These are phyloP conservation scores for Leccinum uliginosum DNA, from an alignment of 768 basidiomycete genomes.

Conservation along the genomic window DNA sequence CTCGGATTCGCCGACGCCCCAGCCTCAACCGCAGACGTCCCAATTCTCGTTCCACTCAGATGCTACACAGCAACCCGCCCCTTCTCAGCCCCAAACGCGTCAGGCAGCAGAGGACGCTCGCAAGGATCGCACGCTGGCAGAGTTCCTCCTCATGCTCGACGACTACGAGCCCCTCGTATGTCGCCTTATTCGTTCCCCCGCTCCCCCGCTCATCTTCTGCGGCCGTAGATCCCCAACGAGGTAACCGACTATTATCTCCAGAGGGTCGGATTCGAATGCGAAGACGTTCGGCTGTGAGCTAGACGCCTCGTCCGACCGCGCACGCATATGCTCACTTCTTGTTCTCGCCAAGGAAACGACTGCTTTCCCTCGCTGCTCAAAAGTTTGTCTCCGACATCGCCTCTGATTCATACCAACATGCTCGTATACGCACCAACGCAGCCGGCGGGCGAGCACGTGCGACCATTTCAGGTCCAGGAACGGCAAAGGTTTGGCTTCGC, in stretches of 20 bases:
- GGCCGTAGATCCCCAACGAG: constrained; percentile 85
- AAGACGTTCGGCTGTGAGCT: constrained; percentile 85
- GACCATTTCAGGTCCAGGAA: constrained; percentile 51
- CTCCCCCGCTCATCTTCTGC: background rate
- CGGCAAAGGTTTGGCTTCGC: constrained; percentile 52
- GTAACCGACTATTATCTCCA: constrained; percentile 98
- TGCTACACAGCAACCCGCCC: constrained; percentile 18
- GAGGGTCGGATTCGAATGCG: constrained; percentile 91
- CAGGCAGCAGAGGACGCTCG: constrained; percentile 77
- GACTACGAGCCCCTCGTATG: constrained; percentile 92
- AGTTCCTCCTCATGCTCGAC: constrained; percentile 94
- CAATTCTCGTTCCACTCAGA: constrained; percentile 22
- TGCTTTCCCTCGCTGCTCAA: constrained; percentile 92
- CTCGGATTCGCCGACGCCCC: constrained; percentile 31
- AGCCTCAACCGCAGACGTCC: constrained; percentile 23
- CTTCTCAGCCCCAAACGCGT: constrained; percentile 45
- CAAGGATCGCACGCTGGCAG: constrained; percentile 86
- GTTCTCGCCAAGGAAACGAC: constrained; percentile 65
- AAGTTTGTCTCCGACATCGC: constrained; percentile 98
- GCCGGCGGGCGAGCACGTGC: constrained; percentile 65
- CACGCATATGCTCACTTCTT: background rate
- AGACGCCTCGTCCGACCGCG: background rate
- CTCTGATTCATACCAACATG: constrained; percentile 95
- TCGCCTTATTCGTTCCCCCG: constrained; percentile 1
- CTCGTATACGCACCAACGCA: constrained; percentile 90